These are phyloP conservation scores for Phytophthora meadii DNA, from an alignment of 352 stramenopile species.

Conservation along the genomic window DNA sequence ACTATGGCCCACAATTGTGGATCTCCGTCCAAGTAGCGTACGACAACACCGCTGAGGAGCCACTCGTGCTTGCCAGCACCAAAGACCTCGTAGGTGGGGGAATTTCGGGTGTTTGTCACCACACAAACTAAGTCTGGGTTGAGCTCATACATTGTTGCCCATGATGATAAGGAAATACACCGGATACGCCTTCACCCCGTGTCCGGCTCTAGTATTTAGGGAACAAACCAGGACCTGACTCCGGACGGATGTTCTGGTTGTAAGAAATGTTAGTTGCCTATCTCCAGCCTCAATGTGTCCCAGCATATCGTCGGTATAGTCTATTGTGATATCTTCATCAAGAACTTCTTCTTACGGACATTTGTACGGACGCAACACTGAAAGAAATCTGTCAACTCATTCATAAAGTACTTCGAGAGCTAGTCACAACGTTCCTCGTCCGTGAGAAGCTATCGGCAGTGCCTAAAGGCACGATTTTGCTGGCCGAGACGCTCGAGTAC, in stretches of 20 bases:
- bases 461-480: conserved; percentile 95
- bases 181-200: no score
- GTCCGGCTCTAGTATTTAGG: conserved; percentile 90
- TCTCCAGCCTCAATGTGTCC: conserved; percentile 95
- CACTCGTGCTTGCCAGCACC: no score
- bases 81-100: no score
- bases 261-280: conserved; percentile 94
- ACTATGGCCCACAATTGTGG: no score
- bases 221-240: conserved; percentile 95
- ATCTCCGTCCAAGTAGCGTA: no score
- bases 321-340: conserved; percentile 97
- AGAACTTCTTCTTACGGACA: conserved; percentile 97
- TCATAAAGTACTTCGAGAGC: conserved; percentile 87
- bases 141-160: no score
- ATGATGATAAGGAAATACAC: no score
- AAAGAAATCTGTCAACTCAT: conserved; percentile 94
- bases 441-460: conserved; percentile 92
- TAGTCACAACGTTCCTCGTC: conserved; percentile 82
- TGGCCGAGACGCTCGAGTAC: conserved; percentile 97
- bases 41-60: no score
- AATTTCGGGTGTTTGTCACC: no score
- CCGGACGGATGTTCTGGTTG: conserved; percentile 95
- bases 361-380: conserved; percentile 96
- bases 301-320: conserved; percentile 95
- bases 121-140: no score